Conservation (phyloP, 176 grass and related monocot species). For the Melocanna baccifera region DNA sequence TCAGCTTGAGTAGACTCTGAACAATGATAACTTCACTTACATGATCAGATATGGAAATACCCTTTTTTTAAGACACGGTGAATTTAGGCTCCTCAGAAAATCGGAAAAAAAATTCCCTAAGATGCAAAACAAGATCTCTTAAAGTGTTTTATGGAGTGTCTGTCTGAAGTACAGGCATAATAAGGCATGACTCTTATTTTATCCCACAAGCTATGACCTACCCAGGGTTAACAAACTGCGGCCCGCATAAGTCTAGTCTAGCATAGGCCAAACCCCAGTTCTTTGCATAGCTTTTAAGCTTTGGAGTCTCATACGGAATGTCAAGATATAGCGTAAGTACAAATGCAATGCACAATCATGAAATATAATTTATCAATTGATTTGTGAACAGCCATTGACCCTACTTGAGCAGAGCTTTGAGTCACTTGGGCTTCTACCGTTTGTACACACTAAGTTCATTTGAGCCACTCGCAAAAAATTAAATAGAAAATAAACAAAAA, state of each 20-base stretch:
- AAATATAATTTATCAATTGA: conserved; percentile 1
- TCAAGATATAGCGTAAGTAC: not conserved
- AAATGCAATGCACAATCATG: not conserved
- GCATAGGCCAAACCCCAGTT: not conserved
- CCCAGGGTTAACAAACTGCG: not conserved
- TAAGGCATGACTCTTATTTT: not conserved
- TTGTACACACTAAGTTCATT: not conserved
- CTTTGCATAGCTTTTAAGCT: not conserved
- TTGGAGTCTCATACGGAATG: not conserved
- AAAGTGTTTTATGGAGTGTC: not conserved
- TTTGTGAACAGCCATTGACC: not conserved
- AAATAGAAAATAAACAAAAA: too few relatives aligned
- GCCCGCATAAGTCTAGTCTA: not conserved
- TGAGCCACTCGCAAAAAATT: not conserved
- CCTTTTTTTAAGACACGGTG: not conserved
- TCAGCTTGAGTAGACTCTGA: not conserved
- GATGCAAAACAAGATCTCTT: not conserved
- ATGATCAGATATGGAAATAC: not conserved
- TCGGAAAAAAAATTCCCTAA: not conserved
- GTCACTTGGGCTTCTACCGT: not conserved
- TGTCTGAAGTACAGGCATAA: not conserved
- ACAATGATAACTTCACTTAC: not conserved
- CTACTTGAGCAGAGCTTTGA: not conserved
- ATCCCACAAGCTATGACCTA: not conserved
- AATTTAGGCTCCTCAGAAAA: not conserved